These are phyloP conservation scores for Grifola frondosa DNA, from an alignment of 1,284 basidiomycete species.

Conservation along the genomic window DNA sequence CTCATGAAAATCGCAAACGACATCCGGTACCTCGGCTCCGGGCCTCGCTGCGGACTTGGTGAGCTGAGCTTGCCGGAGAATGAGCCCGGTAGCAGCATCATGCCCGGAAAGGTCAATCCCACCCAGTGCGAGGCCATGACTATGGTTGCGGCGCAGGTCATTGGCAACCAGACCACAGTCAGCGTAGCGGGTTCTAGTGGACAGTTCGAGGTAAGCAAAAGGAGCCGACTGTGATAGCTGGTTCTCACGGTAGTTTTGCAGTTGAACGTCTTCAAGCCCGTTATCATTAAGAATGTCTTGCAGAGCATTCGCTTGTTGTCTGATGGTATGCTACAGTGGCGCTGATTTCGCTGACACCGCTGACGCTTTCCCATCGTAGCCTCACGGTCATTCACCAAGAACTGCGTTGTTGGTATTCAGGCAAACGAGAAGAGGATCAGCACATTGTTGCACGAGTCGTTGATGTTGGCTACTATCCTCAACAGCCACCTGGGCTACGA, in stretches of 20 bases:
- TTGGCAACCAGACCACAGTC: constrained; percentile 96
- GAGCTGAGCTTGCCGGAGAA: constrained; percentile 96
- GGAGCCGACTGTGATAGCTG: constrained; percentile 4
- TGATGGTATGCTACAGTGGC: constrained; percentile 63
- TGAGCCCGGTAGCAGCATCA: constrained; percentile 98
- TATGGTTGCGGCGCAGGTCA: constrained; percentile 98
- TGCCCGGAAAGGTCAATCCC: constrained; percentile 99
- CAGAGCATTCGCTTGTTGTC: constrained; percentile 93
- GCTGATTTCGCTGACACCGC: not conserved
- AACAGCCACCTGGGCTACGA: constrained; percentile 95
- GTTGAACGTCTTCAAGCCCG: constrained; percentile 99
- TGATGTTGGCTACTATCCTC: constrained; percentile 96
- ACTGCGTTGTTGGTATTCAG: constrained; percentile 95
- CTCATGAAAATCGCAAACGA: constrained; percentile 99
- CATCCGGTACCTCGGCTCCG: constrained; percentile 96
- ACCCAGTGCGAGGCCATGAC: constrained; percentile 99
- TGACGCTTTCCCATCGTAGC: constrained; percentile 40
- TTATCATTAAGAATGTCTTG: constrained; percentile 96
- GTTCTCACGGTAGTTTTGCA: constrained; percentile 37
- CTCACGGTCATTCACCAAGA: constrained; percentile 90
- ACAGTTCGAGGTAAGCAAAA: constrained; percentile 83
- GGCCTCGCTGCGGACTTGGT: constrained; percentile 96
- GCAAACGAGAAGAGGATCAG: constrained; percentile 95
- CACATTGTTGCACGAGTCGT: constrained; percentile 87
- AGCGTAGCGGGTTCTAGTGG: constrained; percentile 93